These are phyloP conservation scores for Leccinellum luteum DNA, from an alignment of 768 basidiomycete genomes.

Conservation along the genomic window DNA sequence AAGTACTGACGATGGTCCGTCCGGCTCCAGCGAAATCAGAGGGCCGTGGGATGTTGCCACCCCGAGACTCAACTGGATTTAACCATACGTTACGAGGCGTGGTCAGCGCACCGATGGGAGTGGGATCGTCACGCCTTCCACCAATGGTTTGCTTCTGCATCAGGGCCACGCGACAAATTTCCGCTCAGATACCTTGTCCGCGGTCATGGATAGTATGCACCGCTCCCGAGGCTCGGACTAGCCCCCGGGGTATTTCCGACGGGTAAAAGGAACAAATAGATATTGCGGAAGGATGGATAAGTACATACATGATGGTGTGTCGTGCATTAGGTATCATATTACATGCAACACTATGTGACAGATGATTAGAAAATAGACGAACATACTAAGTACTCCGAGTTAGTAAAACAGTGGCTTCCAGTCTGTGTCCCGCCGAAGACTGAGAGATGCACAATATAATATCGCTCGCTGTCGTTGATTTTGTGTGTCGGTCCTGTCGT, in stretches of 20 bases:
- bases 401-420: conserved; percentile 31
- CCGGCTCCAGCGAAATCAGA: conserved; percentile 70
- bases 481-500: conserved; percentile 12
- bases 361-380: conserved; percentile 29
- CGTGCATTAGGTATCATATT: conserved; percentile 38
- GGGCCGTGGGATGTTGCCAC: conserved; percentile 90
- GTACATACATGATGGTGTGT: conserved; percentile 12
- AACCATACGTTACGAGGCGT: conserved; percentile 21
- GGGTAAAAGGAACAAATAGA: conserved; percentile 6
- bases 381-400: conserved; percentile 28
- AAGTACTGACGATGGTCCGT: conserved; percentile 7
- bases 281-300: conserved; percentile 1
- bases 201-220: conserved; percentile 17
- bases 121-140: conserved; percentile 28
- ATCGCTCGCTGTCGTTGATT: conserved; percentile 19
- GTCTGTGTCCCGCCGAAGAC: conserved; percentile 24
- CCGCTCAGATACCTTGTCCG: conserved; percentile 26
- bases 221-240: not conserved
- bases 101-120: conserved; percentile 26
- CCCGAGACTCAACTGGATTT: conserved; percentile 57
- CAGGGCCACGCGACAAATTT: conserved; percentile 22
- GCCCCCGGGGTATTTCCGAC: conserved; percentile 13
- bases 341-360: conserved; percentile 38
- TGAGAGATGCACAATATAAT: conserved; percentile 29
- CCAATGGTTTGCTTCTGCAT: conserved; percentile 14